A percentile compares a stretch with the other conserved stretches of the same genome.
Conservation (phyloP, 306 rosid genomes). For the Notholithocarpus densiflorus region DNA sequence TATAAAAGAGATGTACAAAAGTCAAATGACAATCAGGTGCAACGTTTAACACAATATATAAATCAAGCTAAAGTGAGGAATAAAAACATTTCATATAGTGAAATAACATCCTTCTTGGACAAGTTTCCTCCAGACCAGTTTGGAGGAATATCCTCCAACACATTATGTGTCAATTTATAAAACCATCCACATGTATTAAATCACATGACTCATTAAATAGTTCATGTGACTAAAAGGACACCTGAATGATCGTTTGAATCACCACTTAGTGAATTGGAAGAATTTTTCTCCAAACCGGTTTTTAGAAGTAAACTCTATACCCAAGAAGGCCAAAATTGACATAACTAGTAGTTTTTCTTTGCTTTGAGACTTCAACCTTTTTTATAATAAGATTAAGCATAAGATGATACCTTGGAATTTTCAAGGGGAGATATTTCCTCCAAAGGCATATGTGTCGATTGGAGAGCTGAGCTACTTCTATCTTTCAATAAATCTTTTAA, state of each 20-base stretch:
- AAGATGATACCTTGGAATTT: constrained; percentile 43
- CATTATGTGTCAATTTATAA: too few relatives aligned
- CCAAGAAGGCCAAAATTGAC: background rate
- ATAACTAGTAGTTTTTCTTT: background rate
- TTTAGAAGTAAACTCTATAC: too few relatives aligned
- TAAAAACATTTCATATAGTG: background rate
- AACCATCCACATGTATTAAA: too few relatives aligned
- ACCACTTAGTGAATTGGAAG: too few relatives aligned
- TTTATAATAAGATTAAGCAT: background rate
- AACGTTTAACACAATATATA: background rate
- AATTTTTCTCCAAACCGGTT: too few relatives aligned
- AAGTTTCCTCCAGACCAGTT: too few relatives aligned
- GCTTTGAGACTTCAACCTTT: background rate
- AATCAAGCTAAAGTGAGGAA: background rate
- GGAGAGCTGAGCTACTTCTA: constrained; percentile 29
- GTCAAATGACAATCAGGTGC: constrained; percentile 26
- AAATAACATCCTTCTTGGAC: too few relatives aligned
- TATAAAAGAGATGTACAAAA: constrained; percentile 25
- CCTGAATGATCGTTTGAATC: too few relatives aligned
- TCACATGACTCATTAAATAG: too few relatives aligned
- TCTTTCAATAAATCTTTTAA: constrained; percentile 36
- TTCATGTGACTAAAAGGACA: too few relatives aligned
- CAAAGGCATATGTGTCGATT: constrained; percentile 22
- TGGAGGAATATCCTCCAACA: too few relatives aligned
- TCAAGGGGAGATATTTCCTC: constrained; percentile 33